A percentile compares a stretch with the other conserved stretches of the same genome.
Evolutionary conservation across 805 yeast genomes (phyloP).

Genomic region (Suhomyces xylopsoci): DNA sequence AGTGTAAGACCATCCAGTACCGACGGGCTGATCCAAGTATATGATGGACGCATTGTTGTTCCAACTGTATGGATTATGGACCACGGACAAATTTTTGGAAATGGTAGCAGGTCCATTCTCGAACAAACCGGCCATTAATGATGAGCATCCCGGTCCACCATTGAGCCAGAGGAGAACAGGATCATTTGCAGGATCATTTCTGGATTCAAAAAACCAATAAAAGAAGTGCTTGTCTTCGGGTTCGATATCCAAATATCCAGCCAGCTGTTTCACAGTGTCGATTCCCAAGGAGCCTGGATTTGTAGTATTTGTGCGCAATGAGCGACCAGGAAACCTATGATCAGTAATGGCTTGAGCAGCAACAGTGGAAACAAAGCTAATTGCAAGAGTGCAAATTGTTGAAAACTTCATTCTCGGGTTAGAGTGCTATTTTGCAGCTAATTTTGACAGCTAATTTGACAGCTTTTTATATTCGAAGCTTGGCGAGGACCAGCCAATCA

Average conservation of each 20-base stretch:
- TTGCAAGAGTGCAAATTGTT: not conserved
- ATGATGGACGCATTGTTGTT: slow-evolving; percentile 26
- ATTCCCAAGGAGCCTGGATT: slow-evolving; percentile 27
- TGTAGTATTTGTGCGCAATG: not conserved
- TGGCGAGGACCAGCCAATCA: not conserved
- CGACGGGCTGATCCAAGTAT: slow-evolving; percentile 24
- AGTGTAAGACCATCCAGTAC: slow-evolving; percentile 20
- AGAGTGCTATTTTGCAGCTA: not conserved
- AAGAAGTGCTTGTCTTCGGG: slow-evolving; percentile 28
- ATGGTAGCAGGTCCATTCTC: slow-evolving; percentile 28
- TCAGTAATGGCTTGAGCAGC: not conserved
- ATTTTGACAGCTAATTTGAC: not conserved
- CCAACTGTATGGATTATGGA: slow-evolving; percentile 27
- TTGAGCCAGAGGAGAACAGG: slow-evolving; percentile 32
- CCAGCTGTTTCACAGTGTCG: slow-evolving; percentile 33
- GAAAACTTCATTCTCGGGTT: not conserved
- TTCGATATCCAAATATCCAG: slow-evolving; percentile 38
- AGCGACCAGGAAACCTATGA: not conserved
- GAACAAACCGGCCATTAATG: slow-evolving; percentile 24
- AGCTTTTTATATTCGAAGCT: not conserved
- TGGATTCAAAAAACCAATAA: slow-evolving; percentile 30
- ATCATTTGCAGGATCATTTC: slow-evolving; percentile 30
- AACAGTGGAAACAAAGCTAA: not conserved
- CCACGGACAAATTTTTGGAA: slow-evolving; percentile 18
- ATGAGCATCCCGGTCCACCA: slow-evolving; percentile 33